Conservation (phyloP, 768 basidiomycete species). For the Tremella yokohamensis region DNA sequence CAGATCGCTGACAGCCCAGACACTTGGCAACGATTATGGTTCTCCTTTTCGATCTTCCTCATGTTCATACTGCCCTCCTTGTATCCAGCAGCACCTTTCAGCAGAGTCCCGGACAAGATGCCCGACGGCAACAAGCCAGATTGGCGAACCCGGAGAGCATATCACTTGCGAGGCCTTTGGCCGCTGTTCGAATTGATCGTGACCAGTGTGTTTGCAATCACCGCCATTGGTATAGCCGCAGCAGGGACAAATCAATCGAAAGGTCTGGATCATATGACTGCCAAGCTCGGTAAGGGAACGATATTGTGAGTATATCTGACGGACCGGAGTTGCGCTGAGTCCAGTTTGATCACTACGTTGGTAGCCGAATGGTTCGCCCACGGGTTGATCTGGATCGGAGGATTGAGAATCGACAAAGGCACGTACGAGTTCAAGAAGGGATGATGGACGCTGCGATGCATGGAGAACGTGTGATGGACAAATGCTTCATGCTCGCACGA, state of each 20-base stretch:
- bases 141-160: neutral
- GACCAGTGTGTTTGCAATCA: constrained; percentile 1
- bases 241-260: neutral
- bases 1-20: too few species aligned
- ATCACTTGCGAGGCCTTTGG: neutral
- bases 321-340: neutral
- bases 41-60: too few species aligned
- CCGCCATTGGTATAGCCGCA: neutral
- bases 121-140: neutral
- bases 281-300: neutral
- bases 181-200: neutral
- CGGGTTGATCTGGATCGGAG: neutral
- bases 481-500: constrained; percentile 12
- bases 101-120: neutral
- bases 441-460: neutral
- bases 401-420: neutral
- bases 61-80: too few species aligned
- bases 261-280: neutral
- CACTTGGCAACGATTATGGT: too few species aligned
- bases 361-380: constrained; percentile 1
- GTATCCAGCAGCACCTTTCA: too few species aligned
- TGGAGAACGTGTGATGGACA: neutral
- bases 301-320: neutral
- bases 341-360: neutral
- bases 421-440: neutral